A percentile compares a stretch with the other conserved stretches of the same genome.
These are phyloP conservation scores for Galerina marginata DNA, from an alignment of 768 basidiomycete species.

Conservation along the genomic window DNA sequence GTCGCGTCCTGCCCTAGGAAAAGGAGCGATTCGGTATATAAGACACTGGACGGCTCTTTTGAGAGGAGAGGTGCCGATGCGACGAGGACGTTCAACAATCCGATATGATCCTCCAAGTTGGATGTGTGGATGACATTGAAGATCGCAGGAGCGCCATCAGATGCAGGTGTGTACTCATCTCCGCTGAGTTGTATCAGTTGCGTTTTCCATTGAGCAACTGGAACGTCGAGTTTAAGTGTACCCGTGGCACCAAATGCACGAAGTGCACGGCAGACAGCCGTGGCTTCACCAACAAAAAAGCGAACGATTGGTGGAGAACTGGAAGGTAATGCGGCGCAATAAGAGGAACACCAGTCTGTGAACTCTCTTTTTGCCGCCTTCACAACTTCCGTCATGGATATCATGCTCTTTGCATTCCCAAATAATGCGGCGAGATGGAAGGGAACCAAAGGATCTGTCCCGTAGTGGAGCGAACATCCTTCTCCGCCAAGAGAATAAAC, in stretches of 20 bases:
- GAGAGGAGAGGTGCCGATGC: constrained; percentile 43
- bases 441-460: constrained; percentile 43
- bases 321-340: constrained; percentile 4
- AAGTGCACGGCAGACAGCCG: constrained; percentile 40
- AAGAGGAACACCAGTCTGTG: constrained; percentile 37
- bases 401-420: constrained; percentile 21
- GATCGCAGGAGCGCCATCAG: constrained; percentile 31
- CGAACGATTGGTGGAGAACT: constrained; percentile 34
- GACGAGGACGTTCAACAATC: constrained; percentile 50
- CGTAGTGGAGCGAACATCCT: constrained; percentile 47
- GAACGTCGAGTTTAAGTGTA: constrained; percentile 33
- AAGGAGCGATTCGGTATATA: constrained; percentile 50
- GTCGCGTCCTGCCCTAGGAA: not conserved
- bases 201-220: constrained; percentile 38
- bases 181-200: constrained; percentile 34
- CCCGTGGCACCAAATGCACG: constrained; percentile 28
- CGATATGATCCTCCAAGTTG: constrained; percentile 53
- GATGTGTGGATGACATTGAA: constrained; percentile 58
- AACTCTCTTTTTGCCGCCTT: constrained; percentile 26
- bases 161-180: constrained; percentile 32
- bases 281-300: constrained; percentile 45
- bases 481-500: constrained; percentile 43
- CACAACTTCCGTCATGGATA: not conserved
- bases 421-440: constrained; percentile 46
- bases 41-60: constrained; percentile 29